phyloP scores from a whole-genome alignment of 2,329 filamentous ascomycete genomes.

The Thielaviopsis ethacetica region DNA sequence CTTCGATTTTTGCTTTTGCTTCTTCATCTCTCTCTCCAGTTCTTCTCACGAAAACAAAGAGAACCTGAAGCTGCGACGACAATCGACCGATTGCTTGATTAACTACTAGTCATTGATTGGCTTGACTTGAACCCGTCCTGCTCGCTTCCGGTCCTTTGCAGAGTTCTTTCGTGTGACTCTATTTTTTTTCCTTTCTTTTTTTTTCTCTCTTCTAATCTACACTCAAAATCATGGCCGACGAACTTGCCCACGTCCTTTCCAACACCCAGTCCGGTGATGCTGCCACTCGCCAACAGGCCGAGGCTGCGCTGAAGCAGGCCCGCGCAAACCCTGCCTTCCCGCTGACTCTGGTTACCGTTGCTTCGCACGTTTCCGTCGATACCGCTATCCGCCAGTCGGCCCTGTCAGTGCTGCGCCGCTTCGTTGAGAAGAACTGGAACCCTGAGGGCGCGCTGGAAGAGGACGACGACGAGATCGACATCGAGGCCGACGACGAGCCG shows the following conservation, averaged over 20 bases:
- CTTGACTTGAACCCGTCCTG: background rate
- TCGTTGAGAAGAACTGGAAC: conserved; percentile 75
- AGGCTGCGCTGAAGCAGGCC: conserved; percentile 61
- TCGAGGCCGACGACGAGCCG: conserved; percentile 35
- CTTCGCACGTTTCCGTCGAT: conserved; percentile 56
- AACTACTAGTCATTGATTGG: background rate
- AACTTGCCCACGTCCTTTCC: conserved; percentile 73
- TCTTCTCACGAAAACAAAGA: background rate
- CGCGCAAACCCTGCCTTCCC: conserved; percentile 59
- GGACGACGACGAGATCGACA: conserved; percentile 42
- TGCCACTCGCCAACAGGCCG: conserved; percentile 67
- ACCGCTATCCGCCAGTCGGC: conserved; percentile 69
- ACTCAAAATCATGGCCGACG: conserved; percentile 59
- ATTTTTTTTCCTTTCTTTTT: background rate
- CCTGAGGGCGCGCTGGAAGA: conserved; percentile 55
- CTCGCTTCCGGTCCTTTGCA: background rate
- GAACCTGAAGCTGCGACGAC: background rate
- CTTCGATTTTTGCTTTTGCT: background rate
- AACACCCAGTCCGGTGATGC: conserved; percentile 70
- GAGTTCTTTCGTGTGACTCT: background rate
- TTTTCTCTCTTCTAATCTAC: background rate
- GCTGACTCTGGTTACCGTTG: conserved; percentile 63
- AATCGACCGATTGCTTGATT: background rate
- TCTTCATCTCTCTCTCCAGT: background rate
- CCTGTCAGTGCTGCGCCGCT: conserved; percentile 62